phyloP scores from a whole-genome alignment of 768 basidiomycete genomes.

The Phylloporus arenicola region DNA sequence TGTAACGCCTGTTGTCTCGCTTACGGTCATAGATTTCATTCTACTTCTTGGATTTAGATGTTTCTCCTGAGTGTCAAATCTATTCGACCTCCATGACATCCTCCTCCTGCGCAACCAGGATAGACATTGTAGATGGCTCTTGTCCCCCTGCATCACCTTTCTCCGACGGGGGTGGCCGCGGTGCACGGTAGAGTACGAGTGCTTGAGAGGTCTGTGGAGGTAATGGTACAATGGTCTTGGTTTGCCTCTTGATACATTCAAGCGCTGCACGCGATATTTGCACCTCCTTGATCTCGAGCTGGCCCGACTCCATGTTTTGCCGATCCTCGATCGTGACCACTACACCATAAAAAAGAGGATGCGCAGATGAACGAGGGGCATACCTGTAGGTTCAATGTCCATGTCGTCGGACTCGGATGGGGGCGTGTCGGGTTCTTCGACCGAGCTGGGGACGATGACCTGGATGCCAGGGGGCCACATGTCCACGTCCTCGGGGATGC shows the following conservation, averaged over 20 bases:
- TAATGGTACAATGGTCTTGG: constrained; percentile 22
- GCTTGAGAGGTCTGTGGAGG: constrained; percentile 34
- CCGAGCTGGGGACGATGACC: constrained; percentile 30
- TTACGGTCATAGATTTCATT: constrained; percentile 23
- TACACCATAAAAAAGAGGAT: background rate
- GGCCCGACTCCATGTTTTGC: constrained; percentile 25
- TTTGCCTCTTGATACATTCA: constrained; percentile 37
- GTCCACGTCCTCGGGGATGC: constrained; percentile 15
- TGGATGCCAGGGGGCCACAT: constrained; percentile 7
- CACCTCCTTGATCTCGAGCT: constrained; percentile 23
- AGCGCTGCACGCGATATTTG: constrained; percentile 44
- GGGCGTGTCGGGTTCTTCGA: constrained; percentile 38
- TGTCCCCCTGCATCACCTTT: background rate
- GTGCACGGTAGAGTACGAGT: constrained; percentile 51
- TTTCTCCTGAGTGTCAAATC: constrained; percentile 1
- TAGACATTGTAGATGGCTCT: background rate
- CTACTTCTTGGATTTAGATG: constrained; percentile 21
- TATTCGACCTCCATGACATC: constrained; percentile 55
- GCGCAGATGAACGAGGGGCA: constrained; percentile 11
- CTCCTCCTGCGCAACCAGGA: constrained; percentile 18
- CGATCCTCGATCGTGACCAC: constrained; percentile 3
- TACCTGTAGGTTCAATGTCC: constrained; percentile 67
- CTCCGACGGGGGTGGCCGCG: constrained; percentile 16
- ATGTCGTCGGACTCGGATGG: constrained; percentile 55
- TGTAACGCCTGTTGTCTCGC: background rate